A percentile compares a stretch with the other conserved stretches of the same genome.
Evolutionary conservation across 2,329 filamentous ascomycete species (phyloP).

Genomic region (Coniella lustricola): DNA sequence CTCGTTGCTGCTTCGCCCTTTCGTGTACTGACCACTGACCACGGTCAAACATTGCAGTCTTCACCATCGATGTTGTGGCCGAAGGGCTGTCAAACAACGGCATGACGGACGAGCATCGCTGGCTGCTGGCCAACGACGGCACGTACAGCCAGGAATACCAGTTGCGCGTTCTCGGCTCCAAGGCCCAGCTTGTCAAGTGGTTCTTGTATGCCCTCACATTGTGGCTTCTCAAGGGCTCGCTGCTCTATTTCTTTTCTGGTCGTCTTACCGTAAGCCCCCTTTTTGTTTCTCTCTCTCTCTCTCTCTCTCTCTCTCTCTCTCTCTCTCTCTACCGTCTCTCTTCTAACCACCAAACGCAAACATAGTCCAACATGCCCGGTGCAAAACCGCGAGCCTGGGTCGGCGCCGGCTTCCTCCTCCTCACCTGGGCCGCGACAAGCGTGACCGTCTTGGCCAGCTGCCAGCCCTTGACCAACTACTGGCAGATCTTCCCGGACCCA

Average conservation of each 20-base stretch:
- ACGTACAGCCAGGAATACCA: constrained; percentile 5
- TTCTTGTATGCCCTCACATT: constrained; percentile 45
- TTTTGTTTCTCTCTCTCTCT: background rate
- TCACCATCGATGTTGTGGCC: constrained; percentile 6
- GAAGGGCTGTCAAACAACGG: constrained; percentile 48
- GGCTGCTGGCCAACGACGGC: constrained; percentile 25
- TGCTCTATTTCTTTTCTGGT: constrained; percentile 47
- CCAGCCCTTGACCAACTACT: constrained; percentile 44
- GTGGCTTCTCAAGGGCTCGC: constrained; percentile 49
- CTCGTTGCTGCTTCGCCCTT: background rate
- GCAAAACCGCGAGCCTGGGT: constrained; percentile 35
- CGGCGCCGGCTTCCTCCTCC: constrained; percentile 41
- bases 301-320: background rate
- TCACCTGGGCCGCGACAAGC: constrained; percentile 42
- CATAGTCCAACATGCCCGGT: constrained; percentile 27
- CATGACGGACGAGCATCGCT: constrained; percentile 46
- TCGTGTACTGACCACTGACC: background rate
- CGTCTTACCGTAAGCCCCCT: constrained; percentile 35
- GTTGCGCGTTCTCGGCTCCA: constrained; percentile 44
- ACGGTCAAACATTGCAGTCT: background rate
- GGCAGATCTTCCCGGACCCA: constrained; percentile 53
- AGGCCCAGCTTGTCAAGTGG: constrained; percentile 51
- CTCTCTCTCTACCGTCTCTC: too few species aligned
- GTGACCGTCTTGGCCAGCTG: constrained; percentile 46
- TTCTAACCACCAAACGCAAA: background rate